Conservation (phyloP, 2,329 filamentous ascomycete species). For the Aurifilum marmelostoma region DNA sequence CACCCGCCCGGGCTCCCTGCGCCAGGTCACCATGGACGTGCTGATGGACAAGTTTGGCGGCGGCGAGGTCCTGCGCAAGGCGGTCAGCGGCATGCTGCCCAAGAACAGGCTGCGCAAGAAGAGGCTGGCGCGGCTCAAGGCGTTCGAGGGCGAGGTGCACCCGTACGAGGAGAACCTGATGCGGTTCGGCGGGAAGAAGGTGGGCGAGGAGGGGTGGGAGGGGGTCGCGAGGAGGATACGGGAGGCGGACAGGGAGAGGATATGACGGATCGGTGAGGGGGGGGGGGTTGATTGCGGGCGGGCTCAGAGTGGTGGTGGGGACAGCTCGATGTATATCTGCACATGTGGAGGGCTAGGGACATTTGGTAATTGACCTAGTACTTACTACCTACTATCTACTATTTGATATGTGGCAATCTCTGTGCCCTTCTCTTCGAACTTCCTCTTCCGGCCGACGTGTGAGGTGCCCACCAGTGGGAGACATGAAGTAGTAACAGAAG, state of each 20-base stretch:
- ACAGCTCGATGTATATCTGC: background rate
- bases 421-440: too few species aligned
- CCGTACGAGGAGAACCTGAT: slow-evolving; percentile 90
- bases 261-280: slow-evolving; percentile 41
- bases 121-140: slow-evolving; percentile 86
- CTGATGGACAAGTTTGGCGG: slow-evolving; percentile 95
- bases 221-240: slow-evolving; percentile 54
- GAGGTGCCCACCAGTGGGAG: too few species aligned
- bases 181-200: slow-evolving; percentile 65
- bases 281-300: background rate
- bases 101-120: slow-evolving; percentile 94
- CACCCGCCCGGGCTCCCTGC: slow-evolving; percentile 84
- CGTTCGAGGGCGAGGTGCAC: slow-evolving; percentile 89
- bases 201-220: slow-evolving; percentile 59
- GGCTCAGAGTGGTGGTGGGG: too few species aligned
- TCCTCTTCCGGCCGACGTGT: too few species aligned
- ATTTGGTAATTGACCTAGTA: too few species aligned
- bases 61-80: slow-evolving; percentile 85
- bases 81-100: slow-evolving; percentile 95
- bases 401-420: too few species aligned
- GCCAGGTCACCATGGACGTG: slow-evolving; percentile 89
- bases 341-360: too few species aligned
- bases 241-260: slow-evolving; percentile 51
- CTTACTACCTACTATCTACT: too few species aligned
- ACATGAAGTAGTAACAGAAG: too few species aligned